Base-by-base conservation (phyloP, 2,329 filamentous ascomycete species). In the Xylaria sp. region DNA sequence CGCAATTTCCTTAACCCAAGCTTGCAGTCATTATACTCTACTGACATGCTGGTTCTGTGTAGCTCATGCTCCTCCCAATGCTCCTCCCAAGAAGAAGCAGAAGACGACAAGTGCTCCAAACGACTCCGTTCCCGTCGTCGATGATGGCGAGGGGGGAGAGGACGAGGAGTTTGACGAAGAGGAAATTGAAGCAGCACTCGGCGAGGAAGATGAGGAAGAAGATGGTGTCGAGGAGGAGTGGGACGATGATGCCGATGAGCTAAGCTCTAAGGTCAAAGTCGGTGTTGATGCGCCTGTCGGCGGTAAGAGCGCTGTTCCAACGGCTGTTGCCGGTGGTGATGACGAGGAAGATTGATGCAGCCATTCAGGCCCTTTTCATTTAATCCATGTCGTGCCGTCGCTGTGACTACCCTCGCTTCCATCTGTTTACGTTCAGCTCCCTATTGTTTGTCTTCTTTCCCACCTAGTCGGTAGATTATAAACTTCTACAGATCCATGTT, bases 51-150 rank as follows among this genome's bases (percentile, higher is more conserved):
- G 27, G 7, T 61, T 61, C 44, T 2, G 33, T 67, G 27, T 65
- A 69, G 68, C 69, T n/a, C 62, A 74, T 63, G 73, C 73, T 63
- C 76, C 74, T 47, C 76, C 76, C n/a, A 62, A 74, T 63, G 73
- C 73, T 63, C 76, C 74, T 47, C 76, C 76, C 1, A 74, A 73
- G 63, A 78, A 78, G 65, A 78, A 77, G 65, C 69, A 73, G 63
- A 78, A 78, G 71, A 78, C 74, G 2, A 60, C 66, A 29, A 62
- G 62, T 47, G 71, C 69, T 57, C 47, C 71, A 11, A 61, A 53
- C 63, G 71, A 76, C 25, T 45, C 71, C 31, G 64, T 72, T 31
- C 72, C 75, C 27, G 67, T 71, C 67, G 69, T 56, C 66, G 65
- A 74, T 27, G 68, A 74, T 31, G 74, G 70, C 38, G 72, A 73